phyloP scores from a whole-genome alignment of 805 yeast species.

The Ogataea nonfermentans region DNA sequence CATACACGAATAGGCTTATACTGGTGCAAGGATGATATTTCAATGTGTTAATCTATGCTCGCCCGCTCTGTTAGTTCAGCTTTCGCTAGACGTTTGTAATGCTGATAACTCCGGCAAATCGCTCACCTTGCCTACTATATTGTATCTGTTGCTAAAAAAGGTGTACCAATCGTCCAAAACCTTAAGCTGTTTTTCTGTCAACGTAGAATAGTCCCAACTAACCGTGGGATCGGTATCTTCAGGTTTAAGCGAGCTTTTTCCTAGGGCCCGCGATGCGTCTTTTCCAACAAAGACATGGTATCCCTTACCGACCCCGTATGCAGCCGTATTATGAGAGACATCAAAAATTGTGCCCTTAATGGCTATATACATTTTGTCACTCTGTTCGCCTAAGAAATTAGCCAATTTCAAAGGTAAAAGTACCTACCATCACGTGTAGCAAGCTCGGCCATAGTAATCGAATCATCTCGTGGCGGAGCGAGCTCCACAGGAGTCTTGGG shows the following conservation, averaged over 20 bases:
- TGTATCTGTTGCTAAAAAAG: slow-evolving; percentile 55
- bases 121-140: slow-evolving; percentile 40
- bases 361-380: slow-evolving; percentile 60
- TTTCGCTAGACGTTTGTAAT: too few relatives aligned
- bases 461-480: slow-evolving; percentile 48
- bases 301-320: slow-evolving; percentile 75
- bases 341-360: slow-evolving; percentile 78
- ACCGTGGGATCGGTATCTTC: slow-evolving; percentile 44
- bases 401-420: slow-evolving; percentile 8
- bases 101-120: slow-evolving; percentile 24
- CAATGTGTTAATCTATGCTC: not conserved
- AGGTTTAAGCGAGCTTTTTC: slow-evolving; percentile 57
- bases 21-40: slow-evolving; percentile 5
- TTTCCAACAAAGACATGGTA: slow-evolving; percentile 72
- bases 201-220: slow-evolving; percentile 49
- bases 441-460: slow-evolving; percentile 43
- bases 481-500: slow-evolving; percentile 55
- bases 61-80: too few relatives aligned
- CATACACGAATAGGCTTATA: slow-evolving; percentile 3
- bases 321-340: slow-evolving; percentile 61
- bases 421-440: slow-evolving; percentile 37
- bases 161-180: slow-evolving; percentile 74
- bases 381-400: slow-evolving; percentile 35
- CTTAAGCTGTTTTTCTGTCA: slow-evolving; percentile 57
- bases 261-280: slow-evolving; percentile 77